phyloP scores from a whole-genome alignment of 768 basidiomycete genomes.

The Russula earlei region DNA sequence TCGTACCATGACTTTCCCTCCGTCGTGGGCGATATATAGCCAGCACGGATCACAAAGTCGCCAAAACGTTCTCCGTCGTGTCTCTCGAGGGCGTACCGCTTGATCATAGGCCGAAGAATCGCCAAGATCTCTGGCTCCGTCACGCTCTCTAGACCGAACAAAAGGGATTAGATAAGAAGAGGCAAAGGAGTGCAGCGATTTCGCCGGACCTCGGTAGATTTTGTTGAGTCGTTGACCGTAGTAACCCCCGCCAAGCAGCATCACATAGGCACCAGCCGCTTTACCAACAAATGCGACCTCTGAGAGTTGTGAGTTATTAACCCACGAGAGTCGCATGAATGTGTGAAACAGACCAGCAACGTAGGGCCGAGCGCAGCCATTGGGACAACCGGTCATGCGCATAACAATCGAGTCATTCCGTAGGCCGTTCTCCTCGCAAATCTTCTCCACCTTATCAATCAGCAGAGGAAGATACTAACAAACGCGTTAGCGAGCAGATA shows the following conservation, averaged over 20 bases:
- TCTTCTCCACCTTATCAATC: conserved; percentile 88
- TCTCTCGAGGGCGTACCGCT: conserved; percentile 81
- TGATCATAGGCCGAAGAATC: conserved; percentile 90
- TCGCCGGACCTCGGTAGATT: conserved; percentile 68
- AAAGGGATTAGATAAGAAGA: background rate
- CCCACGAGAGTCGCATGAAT: background rate
- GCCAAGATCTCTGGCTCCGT: conserved; percentile 87
- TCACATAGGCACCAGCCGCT: conserved; percentile 83
- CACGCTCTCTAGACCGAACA: conserved; percentile 53
- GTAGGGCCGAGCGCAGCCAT: conserved; percentile 90
- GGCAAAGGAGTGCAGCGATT: background rate
- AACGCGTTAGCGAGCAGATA: background rate
- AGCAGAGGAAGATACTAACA: conserved; percentile 85
- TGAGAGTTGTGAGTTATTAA: conserved; percentile 23
- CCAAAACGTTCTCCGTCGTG: conserved; percentile 87
- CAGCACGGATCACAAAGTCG: conserved; percentile 87
- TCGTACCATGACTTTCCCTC: conserved; percentile 86
- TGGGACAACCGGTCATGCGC: conserved; percentile 98
- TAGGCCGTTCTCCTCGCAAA: conserved; percentile 88
- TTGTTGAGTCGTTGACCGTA: conserved; percentile 93
- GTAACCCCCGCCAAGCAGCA: conserved; percentile 95
- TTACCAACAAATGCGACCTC: conserved; percentile 97
- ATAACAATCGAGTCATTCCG: conserved; percentile 93
- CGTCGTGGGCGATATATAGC: conserved; percentile 81
- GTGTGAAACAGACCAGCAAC: conserved; percentile 51